phyloP scores from a whole-genome alignment of 768 basidiomycete species.

The Serpula lacrymans region DNA sequence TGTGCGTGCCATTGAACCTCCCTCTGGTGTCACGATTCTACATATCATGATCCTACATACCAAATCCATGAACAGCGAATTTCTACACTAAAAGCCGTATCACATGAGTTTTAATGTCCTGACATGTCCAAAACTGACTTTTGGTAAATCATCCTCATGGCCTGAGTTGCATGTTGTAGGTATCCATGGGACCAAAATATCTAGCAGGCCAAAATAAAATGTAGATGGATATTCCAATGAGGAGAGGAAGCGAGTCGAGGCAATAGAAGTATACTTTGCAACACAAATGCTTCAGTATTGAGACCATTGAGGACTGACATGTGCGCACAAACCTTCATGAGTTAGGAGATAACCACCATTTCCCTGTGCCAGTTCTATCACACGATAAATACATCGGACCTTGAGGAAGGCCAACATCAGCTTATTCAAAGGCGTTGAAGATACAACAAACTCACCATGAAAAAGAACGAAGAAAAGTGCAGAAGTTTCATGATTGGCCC shows the following conservation, averaged over 20 bases:
- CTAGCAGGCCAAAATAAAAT: conserved; percentile 23
- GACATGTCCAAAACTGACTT: too few relatives aligned
- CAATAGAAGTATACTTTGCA: conserved; percentile 24
- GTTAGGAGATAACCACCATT: conserved; percentile 15
- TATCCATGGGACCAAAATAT: conserved; percentile 14
- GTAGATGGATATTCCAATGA: conserved; percentile 21
- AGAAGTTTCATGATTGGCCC: conserved; percentile 14
- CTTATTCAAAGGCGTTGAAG: not conserved
- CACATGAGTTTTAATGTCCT: too few relatives aligned
- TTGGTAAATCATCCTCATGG: too few relatives aligned
- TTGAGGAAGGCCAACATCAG: conserved; percentile 1
- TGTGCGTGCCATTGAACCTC: too few relatives aligned
- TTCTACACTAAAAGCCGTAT: too few relatives aligned
- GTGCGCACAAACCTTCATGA: conserved; percentile 19
- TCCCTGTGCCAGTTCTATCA: conserved; percentile 17
- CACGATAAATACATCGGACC: conserved; percentile 29
- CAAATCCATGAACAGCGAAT: too few relatives aligned
- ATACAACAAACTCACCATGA: conserved; percentile 19
- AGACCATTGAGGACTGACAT: not conserved
- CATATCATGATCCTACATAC: too few relatives aligned
- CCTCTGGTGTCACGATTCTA: too few relatives aligned
- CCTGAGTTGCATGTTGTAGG: not conserved
- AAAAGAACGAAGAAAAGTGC: conserved; percentile 20
- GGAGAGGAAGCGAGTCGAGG: conserved; percentile 25
- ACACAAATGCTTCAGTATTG: not conserved